A percentile compares a stretch with the other conserved stretches of the same genome.
These are phyloP conservation scores for Fagus sylvatica DNA, from an alignment of 306 rosid species.

Conservation along the genomic window DNA sequence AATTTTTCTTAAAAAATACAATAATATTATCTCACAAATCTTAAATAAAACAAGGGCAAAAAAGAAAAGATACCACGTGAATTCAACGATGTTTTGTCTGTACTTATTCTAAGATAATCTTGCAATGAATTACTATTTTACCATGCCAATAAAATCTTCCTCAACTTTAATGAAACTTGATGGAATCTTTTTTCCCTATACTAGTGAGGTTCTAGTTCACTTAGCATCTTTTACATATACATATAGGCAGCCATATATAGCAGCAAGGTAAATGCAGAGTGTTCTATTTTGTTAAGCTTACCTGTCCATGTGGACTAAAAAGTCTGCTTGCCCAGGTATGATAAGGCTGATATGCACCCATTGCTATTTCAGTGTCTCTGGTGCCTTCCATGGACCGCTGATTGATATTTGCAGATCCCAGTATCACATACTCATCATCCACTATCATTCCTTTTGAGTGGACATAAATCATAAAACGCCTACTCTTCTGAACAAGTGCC, in stretches of 20 bases:
- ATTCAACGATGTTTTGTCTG: too few species aligned
- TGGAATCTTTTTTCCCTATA: neutral
- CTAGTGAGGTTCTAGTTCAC: neutral
- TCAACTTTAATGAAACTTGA: neutral
- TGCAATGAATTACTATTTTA: neutral
- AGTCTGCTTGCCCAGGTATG: constrained; percentile 60
- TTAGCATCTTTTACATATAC: neutral
- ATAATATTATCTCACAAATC: too few species aligned
- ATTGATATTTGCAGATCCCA: constrained; percentile 93
- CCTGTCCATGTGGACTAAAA: constrained; percentile 75
- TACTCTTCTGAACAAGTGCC: constrained; percentile 58
- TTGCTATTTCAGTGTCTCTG: constrained; percentile 91
- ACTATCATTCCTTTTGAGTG: constrained; percentile 97
- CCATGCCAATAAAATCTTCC: neutral
- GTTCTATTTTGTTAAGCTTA: constrained; percentile 24
- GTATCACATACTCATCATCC: constrained; percentile 85
- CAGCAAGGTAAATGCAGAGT: neutral
- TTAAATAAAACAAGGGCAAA: too few species aligned
- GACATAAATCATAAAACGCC: constrained; percentile 90
- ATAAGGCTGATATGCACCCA: constrained; percentile 86
- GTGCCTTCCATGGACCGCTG: constrained; percentile 90
- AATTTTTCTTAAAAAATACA: too few species aligned
- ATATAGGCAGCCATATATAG: neutral
- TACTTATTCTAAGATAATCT: neutral
- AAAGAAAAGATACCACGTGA: too few species aligned